Base-by-base conservation (phyloP, 768 basidiomycete genomes). In the Russula virescens region DNA sequence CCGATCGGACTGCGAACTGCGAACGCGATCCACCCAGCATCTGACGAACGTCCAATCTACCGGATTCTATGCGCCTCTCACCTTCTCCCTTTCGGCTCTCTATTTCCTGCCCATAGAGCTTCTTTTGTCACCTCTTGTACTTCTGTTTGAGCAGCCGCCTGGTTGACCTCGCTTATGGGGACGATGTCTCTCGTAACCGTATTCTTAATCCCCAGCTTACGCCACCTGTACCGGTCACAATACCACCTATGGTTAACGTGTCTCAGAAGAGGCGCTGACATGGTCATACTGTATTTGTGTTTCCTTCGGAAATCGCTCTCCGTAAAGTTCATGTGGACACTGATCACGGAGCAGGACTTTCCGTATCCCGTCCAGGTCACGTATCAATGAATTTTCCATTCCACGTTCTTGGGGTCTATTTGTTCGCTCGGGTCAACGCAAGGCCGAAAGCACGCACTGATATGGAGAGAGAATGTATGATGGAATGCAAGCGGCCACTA, bases 211-310 rank as follows among this genome's bases (percentile, higher is more conserved):
- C 31, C 31, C 11, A n/a, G n/a, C n/a, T n/a, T n/a, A n/a, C n/a
- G n/a, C 42, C 42, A 51, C 49, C 18, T 61, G 18, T 28, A 28
- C 49, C 42, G 9, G n/a, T n/a, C n/a, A 46, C 43, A 18, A 34
- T 18, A 16, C 61, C 46, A 50, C 50, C 49, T 51, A 38, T 62
- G 50, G 61, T 51, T 62, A 62, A 51, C 35, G 14, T 16, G 19
- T 31, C 45, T 52, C 26, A 5, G 10, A 7, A 6, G 23, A 18
- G 34, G 46, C 25, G 55, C 55, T 40, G 21, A 45, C 40, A 19
- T 19, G 9, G 43, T 34, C 34, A 28, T 48, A 26, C 25, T 16
- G 14, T 40, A 38, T 38, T 11, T 14, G 38, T 31, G 31, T 31
- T 31, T 45, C 26, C 38, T 13, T n/a, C 61, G 61, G 55, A 58